Evolutionary conservation across 441 rosid species (phyloP), one percentile per base, ranked within the genome.

Genomic region (Dalechampia spathulata): DNA sequence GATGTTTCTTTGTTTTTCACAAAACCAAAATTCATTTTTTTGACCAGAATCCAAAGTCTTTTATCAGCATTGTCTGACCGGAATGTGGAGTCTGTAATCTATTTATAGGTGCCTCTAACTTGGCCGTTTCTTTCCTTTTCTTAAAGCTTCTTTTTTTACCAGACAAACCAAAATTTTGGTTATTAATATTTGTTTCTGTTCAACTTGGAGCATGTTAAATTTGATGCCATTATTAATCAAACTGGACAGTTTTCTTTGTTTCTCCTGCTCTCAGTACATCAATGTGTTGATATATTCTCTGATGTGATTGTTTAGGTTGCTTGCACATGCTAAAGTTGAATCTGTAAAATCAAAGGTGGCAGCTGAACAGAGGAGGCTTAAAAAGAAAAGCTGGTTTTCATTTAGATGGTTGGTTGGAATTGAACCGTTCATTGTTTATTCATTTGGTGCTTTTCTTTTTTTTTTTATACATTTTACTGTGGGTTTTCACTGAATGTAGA

Each of bases 251-350:
- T 38, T 25, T 27, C 3, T 41, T 38, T 46, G 28, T 34, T 43
- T 21, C 9, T 17, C 28, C 4, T 58, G 32, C 19, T 27, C 20
- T 20, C 21, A 52, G 4, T 43, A 12, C 42, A 36, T 38, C 38
- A 13, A 5, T 38, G 12, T 43, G 17, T 23, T 63, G 26, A 16
- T 40, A 2, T 30, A 48, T 58, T 56, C 26, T 71, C 30, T 67
- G 62, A 54, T 59, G 8, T 61, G 23, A 55, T 49, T 34, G 22
- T 65, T 60, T 72, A 94, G 99, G 94, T 77, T 94, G 61, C 99
- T 94, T 72, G 99, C 98, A 58, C 99, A 94, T 84, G 99, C 96
- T 45, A 94, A 87, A 82, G 84, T 83, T 75, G 98, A 90, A 82
- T 86, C 92, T 62, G 87, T 83, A 43, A 84, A 74, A 61, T 75